Conservation (phyloP, 2,329 filamentous ascomycete species). For the Coniochaeta sp. region DNA sequence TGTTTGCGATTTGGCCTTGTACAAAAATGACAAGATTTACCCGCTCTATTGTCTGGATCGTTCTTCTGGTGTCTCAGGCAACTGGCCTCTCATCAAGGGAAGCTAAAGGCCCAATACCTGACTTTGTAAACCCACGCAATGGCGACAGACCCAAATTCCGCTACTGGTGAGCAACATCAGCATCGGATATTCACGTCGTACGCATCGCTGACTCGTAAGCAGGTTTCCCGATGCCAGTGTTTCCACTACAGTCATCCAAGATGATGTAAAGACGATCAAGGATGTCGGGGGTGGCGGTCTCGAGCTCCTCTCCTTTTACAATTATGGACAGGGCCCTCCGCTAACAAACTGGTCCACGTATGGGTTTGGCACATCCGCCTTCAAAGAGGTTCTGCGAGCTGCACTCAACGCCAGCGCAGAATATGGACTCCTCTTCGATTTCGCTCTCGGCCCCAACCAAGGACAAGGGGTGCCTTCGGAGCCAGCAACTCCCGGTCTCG, state of each 20-base stretch:
- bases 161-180: background rate
- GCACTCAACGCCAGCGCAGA: constrained; percentile 9
- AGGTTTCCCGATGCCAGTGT: constrained; percentile 19
- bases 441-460: constrained; percentile 16
- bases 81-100: background rate
- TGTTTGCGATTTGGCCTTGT: background rate
- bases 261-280: constrained; percentile 12
- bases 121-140: background rate
- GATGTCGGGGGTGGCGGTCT: constrained; percentile 15
- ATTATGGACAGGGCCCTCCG: constrained; percentile 14
- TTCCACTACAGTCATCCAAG: constrained; percentile 6
- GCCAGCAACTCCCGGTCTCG: constrained; percentile 10
- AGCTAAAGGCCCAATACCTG: background rate
- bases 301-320: constrained; percentile 18
- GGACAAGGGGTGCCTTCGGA: constrained; percentile 14
- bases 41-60: background rate
- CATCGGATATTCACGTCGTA: background rate
- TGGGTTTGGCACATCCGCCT: constrained; percentile 29
- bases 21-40: background rate
- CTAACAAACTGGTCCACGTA: constrained; percentile 24
- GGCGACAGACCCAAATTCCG: background rate
- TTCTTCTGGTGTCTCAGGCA: background rate
- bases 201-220: background rate
- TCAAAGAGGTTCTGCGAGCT: constrained; percentile 10
- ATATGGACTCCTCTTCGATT: constrained; percentile 12